Base-by-base conservation (phyloP, 768 basidiomycete genomes). In the Mycena olivaceomarginata region DNA sequence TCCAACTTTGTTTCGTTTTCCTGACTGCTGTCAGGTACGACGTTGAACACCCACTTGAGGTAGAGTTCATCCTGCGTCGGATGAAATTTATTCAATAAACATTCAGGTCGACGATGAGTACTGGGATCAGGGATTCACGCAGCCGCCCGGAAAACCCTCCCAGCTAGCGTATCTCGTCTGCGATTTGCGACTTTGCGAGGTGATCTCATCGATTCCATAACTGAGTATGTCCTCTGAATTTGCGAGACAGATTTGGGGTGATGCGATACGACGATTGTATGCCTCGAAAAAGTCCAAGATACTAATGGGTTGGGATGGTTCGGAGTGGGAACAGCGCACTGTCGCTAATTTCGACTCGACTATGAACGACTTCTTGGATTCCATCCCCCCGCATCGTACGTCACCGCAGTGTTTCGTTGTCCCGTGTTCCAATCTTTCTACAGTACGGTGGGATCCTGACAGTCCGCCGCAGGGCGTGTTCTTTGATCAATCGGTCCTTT, bases 311-410 rank as follows among this genome's bases (percentile, higher is more conserved):
- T 69, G 85, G n/a, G 78, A 92, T 89, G 86, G 92, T 86, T 72
- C 90, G 87, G 84, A 93, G 86, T 86, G 91, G 90, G 89, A 91
- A 68, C 86, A 88, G 63, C 85, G 87, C 6, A 88, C 91, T 53
- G 91, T 94, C 11, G 86, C 92, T 12, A 90, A 92, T 67, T 83
- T 94, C 12, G 93, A 94, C 81, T 92, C 91, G 2, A 88, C 91
- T 0, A 84, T 95, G 78, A 80, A 88, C 90, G 77, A 88, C 22
- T 95, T 93, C 92, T 87, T 92, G 37, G 91, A 93, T 64, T 84
- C 87, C 1, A 83, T 94, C 1, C 94, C 94, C 0, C 85, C 89
- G 45, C 90, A 92, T 73, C 82, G 92, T 92, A 74, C 51, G 87
- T 85, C 8, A 4, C 31, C 31, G 10, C 2, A 46, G 25, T 25